These are phyloP conservation scores for Domatiomyces catenatus DNA, from an alignment of 2,329 filamentous ascomycete genomes.

Conservation along the genomic window DNA sequence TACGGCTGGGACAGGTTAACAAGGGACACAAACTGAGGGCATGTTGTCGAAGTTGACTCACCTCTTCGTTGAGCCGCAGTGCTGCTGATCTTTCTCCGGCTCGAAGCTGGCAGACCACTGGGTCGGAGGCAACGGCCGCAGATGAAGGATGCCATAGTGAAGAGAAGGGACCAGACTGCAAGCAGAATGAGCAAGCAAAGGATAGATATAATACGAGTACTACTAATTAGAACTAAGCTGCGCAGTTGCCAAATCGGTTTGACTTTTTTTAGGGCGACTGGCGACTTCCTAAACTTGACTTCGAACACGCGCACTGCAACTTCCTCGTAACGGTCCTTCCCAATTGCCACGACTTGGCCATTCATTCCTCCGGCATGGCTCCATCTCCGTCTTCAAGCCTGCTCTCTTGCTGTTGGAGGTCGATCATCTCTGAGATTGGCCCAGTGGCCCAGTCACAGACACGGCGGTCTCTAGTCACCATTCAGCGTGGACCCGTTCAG, in stretches of 20 bases:
- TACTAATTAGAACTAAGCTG: too few species aligned
- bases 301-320: too few species aligned
- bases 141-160: slow-evolving; percentile 26
- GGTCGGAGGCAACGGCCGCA: slow-evolving; percentile 19
- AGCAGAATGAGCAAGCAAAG: not conserved
- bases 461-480: slow-evolving; percentile 36
- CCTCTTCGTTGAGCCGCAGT: slow-evolving; percentile 10
- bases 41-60: not conserved
- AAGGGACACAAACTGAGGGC: not conserved
- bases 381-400: slow-evolving; percentile 42
- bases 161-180: not conserved
- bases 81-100: slow-evolving; percentile 11
- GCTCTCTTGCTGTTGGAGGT: slow-evolving; percentile 57
- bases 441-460: slow-evolving; percentile 29
- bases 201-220: not conserved
- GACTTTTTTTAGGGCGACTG: too few species aligned
- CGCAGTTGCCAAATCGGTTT: too few species aligned
- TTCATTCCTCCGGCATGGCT: slow-evolving; percentile 35
- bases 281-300: too few species aligned
- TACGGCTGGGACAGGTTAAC: slow-evolving; percentile 18
- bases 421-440: slow-evolving; percentile 43
- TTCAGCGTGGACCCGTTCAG: slow-evolving; percentile 30
- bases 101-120: slow-evolving; percentile 16
- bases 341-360: not conserved
- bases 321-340: not conserved